Conservation (phyloP, 83 land plant species). For the Isoetes engelmannii region DNA sequence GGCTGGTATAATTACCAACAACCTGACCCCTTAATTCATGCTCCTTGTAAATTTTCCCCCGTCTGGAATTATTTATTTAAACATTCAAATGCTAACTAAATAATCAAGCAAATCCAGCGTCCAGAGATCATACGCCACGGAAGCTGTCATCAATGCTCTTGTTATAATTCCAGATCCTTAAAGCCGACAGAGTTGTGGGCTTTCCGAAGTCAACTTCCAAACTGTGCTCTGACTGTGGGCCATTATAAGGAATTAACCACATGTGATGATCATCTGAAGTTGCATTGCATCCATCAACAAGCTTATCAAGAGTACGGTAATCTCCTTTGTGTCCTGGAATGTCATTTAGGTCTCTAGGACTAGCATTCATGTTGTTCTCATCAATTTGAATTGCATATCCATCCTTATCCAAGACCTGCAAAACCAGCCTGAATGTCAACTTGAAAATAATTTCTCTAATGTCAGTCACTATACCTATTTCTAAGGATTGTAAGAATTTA, state of each 20-base stretch:
- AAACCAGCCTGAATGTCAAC: neutral
- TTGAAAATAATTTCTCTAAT: no score
- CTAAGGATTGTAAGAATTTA: no score
- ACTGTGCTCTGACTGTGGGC: neutral
- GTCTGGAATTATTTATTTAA: no score
- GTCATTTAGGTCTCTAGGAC: slow-evolving; percentile 4
- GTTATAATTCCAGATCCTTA: slow-evolving; percentile 7
- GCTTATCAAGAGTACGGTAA: slow-evolving; percentile 12
- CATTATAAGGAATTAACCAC: slow-evolving; percentile 9
- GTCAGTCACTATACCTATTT: no score
- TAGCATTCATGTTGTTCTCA: neutral
- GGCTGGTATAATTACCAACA: no score
- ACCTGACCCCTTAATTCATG: no score
- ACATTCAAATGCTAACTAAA: no score
- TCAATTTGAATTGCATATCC: neutral
- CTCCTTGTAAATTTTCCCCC: no score
- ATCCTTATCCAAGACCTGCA: slow-evolving; percentile 3
- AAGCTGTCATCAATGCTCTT: slow-evolving; percentile 6
- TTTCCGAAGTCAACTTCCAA: neutral
- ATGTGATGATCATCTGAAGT: slow-evolving; percentile 9
- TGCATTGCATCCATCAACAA: slow-evolving; percentile 5
- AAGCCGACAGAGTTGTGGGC: neutral
- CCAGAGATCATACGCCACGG: slow-evolving; percentile 5
- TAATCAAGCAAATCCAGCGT: no score
- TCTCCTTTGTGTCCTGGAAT: slow-evolving; percentile 8